These are phyloP conservation scores for Tricladium varicosporioides DNA, from an alignment of 2,329 filamentous ascomycete genomes.

Conservation along the genomic window DNA sequence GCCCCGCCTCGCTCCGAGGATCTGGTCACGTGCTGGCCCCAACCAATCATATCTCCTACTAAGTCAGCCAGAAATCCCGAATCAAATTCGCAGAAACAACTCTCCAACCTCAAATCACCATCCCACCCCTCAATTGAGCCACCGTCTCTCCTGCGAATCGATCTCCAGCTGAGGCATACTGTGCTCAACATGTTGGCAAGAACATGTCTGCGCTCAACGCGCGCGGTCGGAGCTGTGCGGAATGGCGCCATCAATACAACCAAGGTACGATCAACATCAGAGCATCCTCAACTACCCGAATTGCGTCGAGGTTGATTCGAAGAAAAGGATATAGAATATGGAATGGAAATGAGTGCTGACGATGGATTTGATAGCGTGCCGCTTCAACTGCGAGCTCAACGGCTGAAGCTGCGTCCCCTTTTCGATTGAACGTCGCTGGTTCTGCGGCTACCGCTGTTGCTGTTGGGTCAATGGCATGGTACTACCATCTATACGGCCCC, in stretches of 20 bases:
- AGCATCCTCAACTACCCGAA: not conserved
- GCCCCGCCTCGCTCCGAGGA: too few relatives aligned
- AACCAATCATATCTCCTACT: slow-evolving; percentile 15
- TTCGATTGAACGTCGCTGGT: slow-evolving; percentile 83
- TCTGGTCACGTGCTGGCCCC: too few relatives aligned
- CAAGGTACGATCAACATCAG: slow-evolving; percentile 60
- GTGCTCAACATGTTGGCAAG: slow-evolving; percentile 81
- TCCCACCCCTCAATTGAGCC: slow-evolving; percentile 33
- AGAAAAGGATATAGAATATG: slow-evolving; percentile 22
- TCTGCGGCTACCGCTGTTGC: slow-evolving; percentile 83
- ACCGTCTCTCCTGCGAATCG: slow-evolving; percentile 26
- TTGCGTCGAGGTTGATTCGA: slow-evolving; percentile 11
- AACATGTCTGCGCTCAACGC: slow-evolving; percentile 85
- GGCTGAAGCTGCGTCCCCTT: slow-evolving; percentile 69
- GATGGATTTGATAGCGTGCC: slow-evolving; percentile 50
- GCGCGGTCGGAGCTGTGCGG: slow-evolving; percentile 76
- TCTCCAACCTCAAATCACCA: slow-evolving; percentile 24
- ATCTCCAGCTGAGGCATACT: slow-evolving; percentile 33
- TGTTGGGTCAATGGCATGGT: slow-evolving; percentile 90
- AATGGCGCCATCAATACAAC: slow-evolving; percentile 69
- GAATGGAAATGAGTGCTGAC: slow-evolving; percentile 38
- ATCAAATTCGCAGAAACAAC: slow-evolving; percentile 20
- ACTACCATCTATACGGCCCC: slow-evolving; percentile 93
- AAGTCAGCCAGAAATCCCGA: slow-evolving; percentile 11
- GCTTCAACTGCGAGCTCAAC: slow-evolving; percentile 70